Base-by-base conservation (phyloP, 805 yeast species). In the Candida stauntonica region DNA sequence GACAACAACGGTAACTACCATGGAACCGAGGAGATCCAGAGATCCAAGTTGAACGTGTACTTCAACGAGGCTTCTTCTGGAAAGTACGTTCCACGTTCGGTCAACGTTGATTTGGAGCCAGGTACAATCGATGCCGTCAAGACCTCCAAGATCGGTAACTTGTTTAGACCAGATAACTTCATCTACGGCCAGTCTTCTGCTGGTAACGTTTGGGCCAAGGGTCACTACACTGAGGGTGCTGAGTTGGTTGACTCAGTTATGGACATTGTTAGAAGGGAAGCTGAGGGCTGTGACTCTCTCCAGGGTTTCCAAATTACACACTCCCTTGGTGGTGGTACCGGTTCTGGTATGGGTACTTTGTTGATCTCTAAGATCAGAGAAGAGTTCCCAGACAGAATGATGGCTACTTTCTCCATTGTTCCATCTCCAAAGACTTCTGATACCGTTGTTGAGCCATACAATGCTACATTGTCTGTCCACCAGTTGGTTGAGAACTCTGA, bases 251-350 rank as follows among this genome's bases (percentile, higher is more conserved):
- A 93, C 62, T 96, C 87, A 52, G 85, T 89, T 44, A 78, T 88
- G 70, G 98, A 91, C 66, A 84, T 96, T 63, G 78, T 93, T 45
- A 86, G 98, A 73, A 88, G 91, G 65, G 88, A 89, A 77, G 73
- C 93, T 20, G 99, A 91, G 67, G 95, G 88, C 62, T 87, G 97
- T 73, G 96, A 86, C 62, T 97, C 98, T 39, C 76, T 91, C 58
- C 99, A 91, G 71, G 99, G 99, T 48, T 91, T 91, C 72, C 70
- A 91, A 52, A 89, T 91, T 67, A 91, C 96, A 30, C 99, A 91
- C 66, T 91, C 98, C 19, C 77, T 91, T 52, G 98, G 98, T 66
- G 99, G 99, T 73, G 99, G 99, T 77, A 91, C 99, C 36, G 99
- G 99, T 61, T 88, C 97, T 20, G 99, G 99, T 60, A 81, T 91